These are phyloP conservation scores for Lepidopterella palustris DNA, from an alignment of 495 filamentous ascomycete species.

Conservation along the genomic window DNA sequence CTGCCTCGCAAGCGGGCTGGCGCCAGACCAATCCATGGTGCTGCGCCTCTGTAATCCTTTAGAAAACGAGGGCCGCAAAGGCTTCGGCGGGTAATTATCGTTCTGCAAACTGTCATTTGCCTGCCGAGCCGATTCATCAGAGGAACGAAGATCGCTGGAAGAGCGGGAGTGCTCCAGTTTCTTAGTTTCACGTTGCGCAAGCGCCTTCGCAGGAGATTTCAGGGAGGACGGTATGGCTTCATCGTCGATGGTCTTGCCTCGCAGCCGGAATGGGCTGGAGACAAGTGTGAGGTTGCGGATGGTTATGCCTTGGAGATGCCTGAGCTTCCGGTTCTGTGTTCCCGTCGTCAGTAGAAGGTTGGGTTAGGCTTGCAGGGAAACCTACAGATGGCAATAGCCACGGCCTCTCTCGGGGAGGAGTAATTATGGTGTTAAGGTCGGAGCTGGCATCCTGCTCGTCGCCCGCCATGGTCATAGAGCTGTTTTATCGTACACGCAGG, in stretches of 20 bases:
- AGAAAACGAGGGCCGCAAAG: slow-evolving; percentile 7
- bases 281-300: slow-evolving; percentile 74
- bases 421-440: not conserved
- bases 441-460: slow-evolving; percentile 9
- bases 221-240: slow-evolving; percentile 63
- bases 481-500: not conserved
- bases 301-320: slow-evolving; percentile 81
- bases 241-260: slow-evolving; percentile 77
- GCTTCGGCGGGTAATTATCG: slow-evolving; percentile 8
- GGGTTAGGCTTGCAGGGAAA: slow-evolving; percentile 1
- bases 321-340: slow-evolving; percentile 72
- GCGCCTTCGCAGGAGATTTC: slow-evolving; percentile 62
- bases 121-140: not conserved
- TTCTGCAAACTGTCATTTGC: slow-evolving; percentile 17
- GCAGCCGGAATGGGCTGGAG: slow-evolving; percentile 41
- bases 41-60: slow-evolving; percentile 54
- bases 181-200: slow-evolving; percentile 51
- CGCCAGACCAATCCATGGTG: slow-evolving; percentile 59
- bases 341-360: not conserved
- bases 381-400: slow-evolving; percentile 48
- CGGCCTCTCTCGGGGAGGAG: slow-evolving; percentile 40
- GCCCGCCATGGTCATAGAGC: slow-evolving; percentile 22
- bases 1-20: slow-evolving; percentile 63
- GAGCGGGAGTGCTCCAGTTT: slow-evolving; percentile 65
- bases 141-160: slow-evolving; percentile 54